phyloP scores from a whole-genome alignment of 805 yeast species.

The Ascoidea rubescens region DNA sequence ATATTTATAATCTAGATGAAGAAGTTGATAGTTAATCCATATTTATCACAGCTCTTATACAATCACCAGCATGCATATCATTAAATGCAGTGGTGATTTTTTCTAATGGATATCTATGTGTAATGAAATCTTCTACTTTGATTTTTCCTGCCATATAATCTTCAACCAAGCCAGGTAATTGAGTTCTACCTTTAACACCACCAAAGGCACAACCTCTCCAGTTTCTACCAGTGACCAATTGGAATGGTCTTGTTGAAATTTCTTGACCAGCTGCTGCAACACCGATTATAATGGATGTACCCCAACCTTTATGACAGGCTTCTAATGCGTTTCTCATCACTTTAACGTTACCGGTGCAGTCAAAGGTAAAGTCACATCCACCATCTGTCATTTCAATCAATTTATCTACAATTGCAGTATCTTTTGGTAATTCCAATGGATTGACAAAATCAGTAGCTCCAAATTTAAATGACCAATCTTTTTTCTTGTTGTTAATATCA shows the following conservation, averaged over 20 bases:
- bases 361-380: conserved; percentile 91
- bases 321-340: conserved; percentile 96
- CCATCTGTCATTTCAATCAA: conserved; percentile 89
- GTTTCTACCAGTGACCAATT: conserved; percentile 95
- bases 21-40: conserved; percentile 12
- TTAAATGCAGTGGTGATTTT: conserved; percentile 84
- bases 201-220: conserved; percentile 99
- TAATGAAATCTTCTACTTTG: conserved; percentile 89
- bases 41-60: conserved; percentile 82
- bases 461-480: conserved; percentile 74
- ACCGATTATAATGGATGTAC: conserved; percentile 87
- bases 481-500: conserved; percentile 76
- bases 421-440: conserved; percentile 54
- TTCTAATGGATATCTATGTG: conserved; percentile 70
- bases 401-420: conserved; percentile 64
- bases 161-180: conserved; percentile 81
- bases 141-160: conserved; percentile 70
- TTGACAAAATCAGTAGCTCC: conserved; percentile 95
- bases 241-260: conserved; percentile 95
- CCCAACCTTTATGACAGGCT: conserved; percentile 99
- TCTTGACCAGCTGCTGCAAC: conserved; percentile 98
- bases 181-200: conserved; percentile 95
- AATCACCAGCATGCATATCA: conserved; percentile 87
- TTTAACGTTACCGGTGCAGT: conserved; percentile 91
- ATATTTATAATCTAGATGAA: too few relatives aligned